Base-by-base conservation (phyloP, 495 filamentous ascomycete species). In the Aspergillus haitiensis region DNA sequence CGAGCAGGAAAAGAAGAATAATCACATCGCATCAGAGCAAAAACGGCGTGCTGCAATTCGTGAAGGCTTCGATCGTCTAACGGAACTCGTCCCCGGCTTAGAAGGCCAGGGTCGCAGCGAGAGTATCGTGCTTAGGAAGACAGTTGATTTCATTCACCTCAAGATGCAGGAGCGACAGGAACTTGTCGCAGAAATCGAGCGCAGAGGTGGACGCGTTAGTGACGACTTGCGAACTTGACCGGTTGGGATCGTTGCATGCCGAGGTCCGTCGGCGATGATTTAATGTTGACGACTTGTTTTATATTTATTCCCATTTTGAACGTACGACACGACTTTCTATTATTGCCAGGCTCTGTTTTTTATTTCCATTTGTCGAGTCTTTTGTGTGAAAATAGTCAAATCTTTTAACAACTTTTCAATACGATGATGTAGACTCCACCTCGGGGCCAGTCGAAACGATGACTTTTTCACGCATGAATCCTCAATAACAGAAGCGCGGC, bases 11-110 rank as follows among this genome's bases (percentile, higher is more conserved):
- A 96, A 94, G 79, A 95, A 94, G 74, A 85, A 85, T 60, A 97
- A 96, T 64, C 92, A 96, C 68, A 94, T 96, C 63, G 85, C 84
- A 8, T 92, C 89, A 1, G 93, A 97, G 71, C 88, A 95, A 70
- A 96, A 96, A 73, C 88, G 93, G 11, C 87, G 93, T 34, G 83
- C 89, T 63, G 88, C 88, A 5, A 96, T 97, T 60, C 84, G 93
- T 33, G 84, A 89, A 34, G 90, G 88, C n/a, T 96, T 94, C 63
- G 92, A 97, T 72, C 80, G 84, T 16, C 79, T 97, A 2, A 88
- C 89, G n/a, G 82, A 86, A 46, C 79, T 93, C 42, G 90, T 96
- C 15, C 93, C 93, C 0, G 92, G 90, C 0, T 72, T 93, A 13
- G 85, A 89, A 67, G 92, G 92, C 7, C 88, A 92, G 68, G 91